Evolutionary conservation across 2,329 filamentous ascomycete species (phyloP), one percentile per base, ranked within the genome.

Genomic region (Aspergillus flavus): DNA sequence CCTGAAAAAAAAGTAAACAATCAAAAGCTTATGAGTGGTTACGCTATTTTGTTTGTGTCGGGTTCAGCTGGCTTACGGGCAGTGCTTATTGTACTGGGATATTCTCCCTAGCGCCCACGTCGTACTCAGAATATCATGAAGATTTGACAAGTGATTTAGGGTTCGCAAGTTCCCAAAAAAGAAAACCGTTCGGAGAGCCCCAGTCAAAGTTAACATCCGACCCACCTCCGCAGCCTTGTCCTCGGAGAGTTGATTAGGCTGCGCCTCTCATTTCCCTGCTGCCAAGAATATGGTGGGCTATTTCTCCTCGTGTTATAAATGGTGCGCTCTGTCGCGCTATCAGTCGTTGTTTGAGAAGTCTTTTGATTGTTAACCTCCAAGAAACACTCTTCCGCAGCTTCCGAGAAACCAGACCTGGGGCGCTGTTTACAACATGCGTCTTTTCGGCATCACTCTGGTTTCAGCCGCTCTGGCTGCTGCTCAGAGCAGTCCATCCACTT

Each of bases 381-480:
- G 26, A 28, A 28, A 28, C 26, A 28, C 26, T 39, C 26, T 26
- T 39, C 30, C 34, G 52, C 34, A 5, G 32, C 34, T 28, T 39
- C 32, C 52, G 32, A 55, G 52, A 23, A 19, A 16, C 16, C 32
- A 36, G 10, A n/a, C n/a, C 41, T 16, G 5, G 32, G 21, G 2
- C 32, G 14, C 28, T 30, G 11, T 39, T 14, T 36, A 21, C 16
- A 36, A 6, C 1, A 62, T 62, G 61, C 56, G 43, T 59, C 32
- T 62, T 16, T 28, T 63, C 21, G 53, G 53, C 6, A 34, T 34
- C 30, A 53, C 53, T 19, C 57, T 63, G 41, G 57, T 54, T 12
- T 57, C 54, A 21, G 61, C 58, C 5, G 58, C 43, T 36, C 34
- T 63, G 30, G 53, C 58, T 30, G 53, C 36, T 16, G 61, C 61